These are phyloP conservation scores for Coprinopsis marcescibilis DNA, from an alignment of 768 basidiomycete genomes.

Conservation along the genomic window DNA sequence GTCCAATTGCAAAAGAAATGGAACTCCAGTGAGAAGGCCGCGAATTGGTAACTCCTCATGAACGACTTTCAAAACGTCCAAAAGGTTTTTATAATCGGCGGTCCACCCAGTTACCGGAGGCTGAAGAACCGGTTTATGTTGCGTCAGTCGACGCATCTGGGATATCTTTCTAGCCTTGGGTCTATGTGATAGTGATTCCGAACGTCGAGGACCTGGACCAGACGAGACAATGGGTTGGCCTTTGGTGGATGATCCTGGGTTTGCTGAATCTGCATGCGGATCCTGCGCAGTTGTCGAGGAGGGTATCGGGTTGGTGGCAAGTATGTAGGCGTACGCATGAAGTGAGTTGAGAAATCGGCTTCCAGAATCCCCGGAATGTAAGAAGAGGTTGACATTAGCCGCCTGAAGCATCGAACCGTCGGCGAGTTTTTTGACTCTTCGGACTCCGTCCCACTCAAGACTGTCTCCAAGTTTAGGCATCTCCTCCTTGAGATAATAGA, in stretches of 20 bases:
- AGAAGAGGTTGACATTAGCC: conserved; percentile 38
- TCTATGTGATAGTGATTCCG: conserved; percentile 35
- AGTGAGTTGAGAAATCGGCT: conserved; percentile 74
- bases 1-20: conserved; percentile 81
- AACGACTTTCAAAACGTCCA: conserved; percentile 59
- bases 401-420: conserved; percentile 46
- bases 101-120: conserved; percentile 50
- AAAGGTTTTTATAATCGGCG: conserved; percentile 70
- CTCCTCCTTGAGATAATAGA: conserved; percentile 73
- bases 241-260: background rate
- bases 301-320: conserved; percentile 38
- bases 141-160: conserved; percentile 43
- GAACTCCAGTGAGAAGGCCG: conserved; percentile 70
- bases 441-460: conserved; percentile 39
- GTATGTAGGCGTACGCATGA: conserved; percentile 75
- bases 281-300: conserved; percentile 36
- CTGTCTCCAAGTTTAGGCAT: conserved; percentile 58
- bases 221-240: conserved; percentile 9
- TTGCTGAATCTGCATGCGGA: conserved; percentile 17
- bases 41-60: conserved; percentile 72
- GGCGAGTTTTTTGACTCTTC: conserved; percentile 38
- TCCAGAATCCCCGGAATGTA: conserved; percentile 54
- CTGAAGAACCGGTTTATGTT: conserved; percentile 36
- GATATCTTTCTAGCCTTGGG: conserved; percentile 56
- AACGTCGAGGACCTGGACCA: conserved; percentile 26